Evolutionary conservation across 23 red algal genomes (phyloP).

Genomic region (Gracilaria domingensis): DNA sequence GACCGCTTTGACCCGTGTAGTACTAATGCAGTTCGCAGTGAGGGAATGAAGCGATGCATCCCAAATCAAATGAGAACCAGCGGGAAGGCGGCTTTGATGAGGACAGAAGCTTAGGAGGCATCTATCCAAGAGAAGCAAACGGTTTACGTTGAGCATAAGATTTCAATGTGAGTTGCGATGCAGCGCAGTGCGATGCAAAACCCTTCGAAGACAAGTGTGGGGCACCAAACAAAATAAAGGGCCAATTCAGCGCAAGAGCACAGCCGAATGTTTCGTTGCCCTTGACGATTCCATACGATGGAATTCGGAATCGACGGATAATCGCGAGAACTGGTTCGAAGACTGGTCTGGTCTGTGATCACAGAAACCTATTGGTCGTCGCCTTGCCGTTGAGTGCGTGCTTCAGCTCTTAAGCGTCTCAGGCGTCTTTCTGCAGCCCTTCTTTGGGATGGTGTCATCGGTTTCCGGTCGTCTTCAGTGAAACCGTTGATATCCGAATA

Average conservation of each 20-base stretch:
- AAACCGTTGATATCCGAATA: neutral
- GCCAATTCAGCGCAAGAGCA: neutral
- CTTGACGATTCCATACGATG: neutral
- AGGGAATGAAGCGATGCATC: constrained; percentile 34
- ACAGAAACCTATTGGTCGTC: neutral
- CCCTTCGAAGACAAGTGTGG: neutral
- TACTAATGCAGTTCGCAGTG: constrained; percentile 12
- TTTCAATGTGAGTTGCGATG: no score
- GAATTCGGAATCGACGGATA: no score
- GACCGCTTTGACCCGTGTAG: neutral
- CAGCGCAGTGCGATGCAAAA: neutral
- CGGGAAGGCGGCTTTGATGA: neutral
- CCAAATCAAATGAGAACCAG: neutral
- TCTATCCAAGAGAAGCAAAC: neutral
- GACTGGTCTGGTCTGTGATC: neutral
- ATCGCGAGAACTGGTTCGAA: no score
- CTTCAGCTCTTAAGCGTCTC: constrained; percentile 26
- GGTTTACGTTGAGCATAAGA: neutral
- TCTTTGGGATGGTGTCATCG: constrained; percentile 55
- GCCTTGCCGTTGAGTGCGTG: neutral
- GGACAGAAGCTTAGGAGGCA: neutral
- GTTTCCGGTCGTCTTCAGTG: neutral
- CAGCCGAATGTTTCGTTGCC: neutral
- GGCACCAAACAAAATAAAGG: constrained; percentile 5
- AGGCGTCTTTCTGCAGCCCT: constrained; percentile 51